Evolutionary conservation across 352 stramenopile genomes (phyloP).

Genomic region (Phytophthora cryptogea): DNA sequence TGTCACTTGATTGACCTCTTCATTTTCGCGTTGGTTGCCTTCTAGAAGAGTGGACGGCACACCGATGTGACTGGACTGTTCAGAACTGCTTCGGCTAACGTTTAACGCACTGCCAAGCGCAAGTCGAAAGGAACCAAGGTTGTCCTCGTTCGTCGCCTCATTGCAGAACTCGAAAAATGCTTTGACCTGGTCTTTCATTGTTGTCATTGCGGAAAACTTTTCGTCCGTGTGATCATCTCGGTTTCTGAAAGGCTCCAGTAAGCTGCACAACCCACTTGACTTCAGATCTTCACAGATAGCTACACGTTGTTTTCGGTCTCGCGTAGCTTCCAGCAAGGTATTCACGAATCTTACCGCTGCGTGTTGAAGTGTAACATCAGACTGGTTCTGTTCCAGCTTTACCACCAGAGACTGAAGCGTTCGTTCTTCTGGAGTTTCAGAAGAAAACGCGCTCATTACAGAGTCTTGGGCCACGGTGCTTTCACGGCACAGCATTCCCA

Average conservation of each 20-base stretch:
- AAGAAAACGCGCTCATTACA: constrained; percentile 37
- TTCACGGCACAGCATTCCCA: constrained; percentile 39
- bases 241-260: constrained; percentile 35
- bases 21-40: constrained; percentile 30
- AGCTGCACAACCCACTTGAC: constrained; percentile 32
- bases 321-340: constrained; percentile 39
- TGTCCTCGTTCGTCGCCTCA: constrained; percentile 20
- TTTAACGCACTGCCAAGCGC: constrained; percentile 24
- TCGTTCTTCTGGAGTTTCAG: constrained; percentile 11
- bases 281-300: constrained; percentile 54
- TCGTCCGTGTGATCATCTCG: background rate
- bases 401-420: constrained; percentile 36
- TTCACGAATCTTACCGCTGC: constrained; percentile 57
- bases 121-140: constrained; percentile 22
- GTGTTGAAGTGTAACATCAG: constrained; percentile 35
- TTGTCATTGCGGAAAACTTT: background rate
- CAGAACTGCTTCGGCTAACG: background rate
- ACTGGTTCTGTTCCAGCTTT: constrained; percentile 30
- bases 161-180: constrained; percentile 19
- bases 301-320: constrained; percentile 27
- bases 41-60: background rate
- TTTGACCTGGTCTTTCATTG: constrained; percentile 19
- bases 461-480: constrained; percentile 28
- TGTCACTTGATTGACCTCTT: background rate
- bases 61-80: background rate